Conservation (phyloP, 2,329 filamentous ascomycete species). For the Arthroderma uncinatum region DNA sequence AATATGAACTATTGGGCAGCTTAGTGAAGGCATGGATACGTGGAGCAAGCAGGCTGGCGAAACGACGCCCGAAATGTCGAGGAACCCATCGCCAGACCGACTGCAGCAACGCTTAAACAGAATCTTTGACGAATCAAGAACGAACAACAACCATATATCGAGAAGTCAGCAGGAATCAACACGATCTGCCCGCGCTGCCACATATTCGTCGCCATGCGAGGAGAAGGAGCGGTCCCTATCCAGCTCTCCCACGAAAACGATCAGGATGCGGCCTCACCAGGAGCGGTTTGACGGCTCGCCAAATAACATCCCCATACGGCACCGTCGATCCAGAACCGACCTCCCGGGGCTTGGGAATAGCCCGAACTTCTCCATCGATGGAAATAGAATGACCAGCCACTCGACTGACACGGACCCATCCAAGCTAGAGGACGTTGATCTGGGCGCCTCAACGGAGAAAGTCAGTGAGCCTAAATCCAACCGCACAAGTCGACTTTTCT, state of each 20-base stretch:
- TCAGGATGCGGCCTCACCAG: background rate
- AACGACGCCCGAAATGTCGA: background rate
- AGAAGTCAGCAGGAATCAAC: background rate
- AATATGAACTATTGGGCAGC: background rate
- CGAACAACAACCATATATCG: background rate
- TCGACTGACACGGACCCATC: background rate
- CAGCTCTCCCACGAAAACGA: background rate
- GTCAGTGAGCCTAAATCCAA: conserved; percentile 8
- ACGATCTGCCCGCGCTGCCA: background rate
- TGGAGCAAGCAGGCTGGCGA: conserved; percentile 12
- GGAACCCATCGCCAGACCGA: conserved; percentile 4
- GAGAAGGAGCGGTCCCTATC: background rate
- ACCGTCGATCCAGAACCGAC: conserved; percentile 10
- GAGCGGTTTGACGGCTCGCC: background rate
- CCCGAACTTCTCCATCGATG: background rate
- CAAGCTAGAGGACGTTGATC: conserved; percentile 11
- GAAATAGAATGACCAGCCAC: background rate
- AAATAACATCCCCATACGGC: background rate
- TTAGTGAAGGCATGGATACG: conserved; percentile 10
- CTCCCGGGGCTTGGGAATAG: background rate
- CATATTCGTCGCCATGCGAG: background rate
- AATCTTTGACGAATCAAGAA: conserved; percentile 3
- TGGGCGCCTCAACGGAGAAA: conserved; percentile 4
- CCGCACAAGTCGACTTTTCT: conserved; percentile 8
- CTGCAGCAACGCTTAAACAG: conserved; percentile 1